These are phyloP conservation scores for Trypanosoma boissoni DNA, from an alignment of 208 protist genomes.

Conservation along the genomic window DNA sequence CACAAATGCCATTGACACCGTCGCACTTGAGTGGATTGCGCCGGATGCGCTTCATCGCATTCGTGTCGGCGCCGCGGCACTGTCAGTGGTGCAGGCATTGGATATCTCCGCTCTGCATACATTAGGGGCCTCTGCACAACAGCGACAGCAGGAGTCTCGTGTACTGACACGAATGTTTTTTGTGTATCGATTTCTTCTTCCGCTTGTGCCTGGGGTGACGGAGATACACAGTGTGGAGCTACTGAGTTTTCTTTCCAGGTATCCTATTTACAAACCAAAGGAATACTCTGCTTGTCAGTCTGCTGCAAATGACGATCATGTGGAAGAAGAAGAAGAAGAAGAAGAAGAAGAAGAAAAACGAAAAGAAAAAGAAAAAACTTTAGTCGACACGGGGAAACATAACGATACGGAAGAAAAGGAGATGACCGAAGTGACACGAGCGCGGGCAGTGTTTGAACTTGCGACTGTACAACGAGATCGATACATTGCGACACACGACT, in stretches of 20 bases:
- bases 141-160: slow-evolving; percentile 24
- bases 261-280: too few relatives aligned
- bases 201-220: slow-evolving; percentile 55
- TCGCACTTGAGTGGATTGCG: too few relatives aligned
- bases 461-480: slow-evolving; percentile 36
- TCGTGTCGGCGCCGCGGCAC: slow-evolving; percentile 24
- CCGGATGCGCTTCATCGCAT: slow-evolving; percentile 27
- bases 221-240: slow-evolving; percentile 31
- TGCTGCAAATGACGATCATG: too few relatives aligned
- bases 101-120: slow-evolving; percentile 16
- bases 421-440: too few relatives aligned
- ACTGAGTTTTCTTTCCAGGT: slow-evolving; percentile 31
- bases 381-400: too few relatives aligned
- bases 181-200: slow-evolving; percentile 61
- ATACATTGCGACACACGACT: too few relatives aligned
- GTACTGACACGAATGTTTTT: slow-evolving; percentile 43
- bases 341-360: too few relatives aligned
- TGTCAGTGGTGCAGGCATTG: slow-evolving; percentile 26
- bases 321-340: too few relatives aligned
- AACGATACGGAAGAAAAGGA: too few relatives aligned
- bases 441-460: slow-evolving; percentile 35
- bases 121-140: slow-evolving; percentile 15
- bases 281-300: too few relatives aligned
- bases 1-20: slow-evolving; percentile 23
- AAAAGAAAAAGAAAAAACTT: too few relatives aligned